A percentile compares a stretch with the other conserved stretches of the same genome.
Conservation (phyloP, 2,329 filamentous ascomycete species). For the Claviceps maximensis region DNA sequence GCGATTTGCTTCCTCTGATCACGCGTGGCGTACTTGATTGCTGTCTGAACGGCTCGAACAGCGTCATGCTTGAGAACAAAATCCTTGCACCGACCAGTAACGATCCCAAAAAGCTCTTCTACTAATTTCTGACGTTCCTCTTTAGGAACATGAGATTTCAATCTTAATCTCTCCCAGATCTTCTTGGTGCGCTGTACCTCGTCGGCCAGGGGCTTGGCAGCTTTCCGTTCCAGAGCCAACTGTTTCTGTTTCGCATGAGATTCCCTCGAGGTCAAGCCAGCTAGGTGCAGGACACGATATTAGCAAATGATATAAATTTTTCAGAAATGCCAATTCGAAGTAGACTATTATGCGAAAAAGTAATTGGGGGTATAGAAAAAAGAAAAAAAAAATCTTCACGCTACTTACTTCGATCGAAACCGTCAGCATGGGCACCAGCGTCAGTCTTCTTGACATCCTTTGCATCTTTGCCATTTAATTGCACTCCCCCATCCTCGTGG, state of each 20-base stretch:
- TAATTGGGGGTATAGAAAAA: too few species aligned
- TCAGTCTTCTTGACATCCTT: constrained; percentile 20
- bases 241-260: constrained; percentile 88
- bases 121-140: constrained; percentile 82
- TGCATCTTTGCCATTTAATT: constrained; percentile 25
- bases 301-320: not conserved
- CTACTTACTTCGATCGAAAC: constrained; percentile 29
- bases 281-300: not conserved
- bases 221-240: constrained; percentile 76
- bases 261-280: constrained; percentile 53
- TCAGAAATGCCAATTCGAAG: too few species aligned
- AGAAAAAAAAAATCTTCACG: not conserved
- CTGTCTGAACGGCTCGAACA: constrained; percentile 91
- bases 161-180: constrained; percentile 85
- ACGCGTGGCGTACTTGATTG: constrained; percentile 83
- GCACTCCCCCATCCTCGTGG: constrained; percentile 37
- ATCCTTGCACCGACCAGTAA: constrained; percentile 82
- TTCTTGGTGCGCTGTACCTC: constrained; percentile 83
- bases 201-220: constrained; percentile 85
- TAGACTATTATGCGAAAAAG: too few species aligned
- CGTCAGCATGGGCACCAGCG: constrained; percentile 21
- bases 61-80: constrained; percentile 98
- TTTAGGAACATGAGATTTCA: constrained; percentile 84
- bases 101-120: constrained; percentile 78
- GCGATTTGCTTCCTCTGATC: constrained; percentile 81